Evolutionary conservation across 768 basidiomycete species (phyloP).

Genomic region (Hydnum rufescens): DNA sequence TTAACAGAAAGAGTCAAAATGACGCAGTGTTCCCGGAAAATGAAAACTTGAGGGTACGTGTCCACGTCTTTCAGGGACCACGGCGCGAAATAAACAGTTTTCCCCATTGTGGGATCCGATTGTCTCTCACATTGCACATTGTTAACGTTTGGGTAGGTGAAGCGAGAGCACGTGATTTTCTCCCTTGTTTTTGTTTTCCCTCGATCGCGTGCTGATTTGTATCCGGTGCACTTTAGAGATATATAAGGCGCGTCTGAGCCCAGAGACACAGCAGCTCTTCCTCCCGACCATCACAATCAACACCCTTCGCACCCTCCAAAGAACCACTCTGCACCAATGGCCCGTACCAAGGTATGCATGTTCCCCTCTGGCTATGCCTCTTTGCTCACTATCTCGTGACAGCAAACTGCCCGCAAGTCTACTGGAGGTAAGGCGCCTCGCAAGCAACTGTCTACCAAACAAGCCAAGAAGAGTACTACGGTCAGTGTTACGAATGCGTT

Average conservation of each 20-base stretch:
- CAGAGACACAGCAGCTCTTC: not conserved
- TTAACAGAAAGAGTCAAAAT: too few species aligned
- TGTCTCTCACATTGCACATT: too few species aligned
- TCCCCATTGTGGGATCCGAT: too few species aligned
- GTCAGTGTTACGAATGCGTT: not conserved
- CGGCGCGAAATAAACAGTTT: too few species aligned
- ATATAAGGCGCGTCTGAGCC: not conserved
- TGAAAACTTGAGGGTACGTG: too few species aligned
- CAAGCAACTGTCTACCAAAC: conserved; percentile 22
- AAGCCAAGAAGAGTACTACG: conserved; percentile 23
- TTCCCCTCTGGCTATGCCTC: not conserved
- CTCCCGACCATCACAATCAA: not conserved
- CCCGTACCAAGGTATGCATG: conserved; percentile 12
- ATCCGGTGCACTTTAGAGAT: not conserved
- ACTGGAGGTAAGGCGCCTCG: conserved; percentile 17
- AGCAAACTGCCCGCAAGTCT: conserved; percentile 25
- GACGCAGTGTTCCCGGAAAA: too few species aligned
- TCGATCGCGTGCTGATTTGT: not conserved
- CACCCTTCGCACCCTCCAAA: not conserved
- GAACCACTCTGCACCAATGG: conserved; percentile 9
- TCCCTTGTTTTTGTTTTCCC: not conserved
- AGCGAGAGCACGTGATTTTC: not conserved
- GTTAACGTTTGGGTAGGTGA: too few species aligned
- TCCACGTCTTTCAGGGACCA: too few species aligned
- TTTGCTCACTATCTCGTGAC: not conserved